Conservation (phyloP, 169 alveolate species). For the Plasmodium relictum region DNA sequence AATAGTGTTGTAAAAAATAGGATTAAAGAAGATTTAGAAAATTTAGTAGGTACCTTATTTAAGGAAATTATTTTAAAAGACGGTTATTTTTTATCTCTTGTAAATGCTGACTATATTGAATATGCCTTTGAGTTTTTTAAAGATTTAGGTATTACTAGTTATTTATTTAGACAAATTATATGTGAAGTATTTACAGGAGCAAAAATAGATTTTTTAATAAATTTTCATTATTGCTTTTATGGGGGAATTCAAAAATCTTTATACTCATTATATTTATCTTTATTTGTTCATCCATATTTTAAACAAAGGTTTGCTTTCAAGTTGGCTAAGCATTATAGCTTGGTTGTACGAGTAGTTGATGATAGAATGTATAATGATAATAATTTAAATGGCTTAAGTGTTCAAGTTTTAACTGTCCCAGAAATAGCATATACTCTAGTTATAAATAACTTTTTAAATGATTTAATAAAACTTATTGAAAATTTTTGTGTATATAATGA, state of each 20-base stretch:
- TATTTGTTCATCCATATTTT: constrained; percentile 68
- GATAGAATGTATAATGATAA: constrained; percentile 27
- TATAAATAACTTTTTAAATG: constrained; percentile 65
- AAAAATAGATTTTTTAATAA: constrained; percentile 33
- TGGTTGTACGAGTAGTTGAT: constrained; percentile 26
- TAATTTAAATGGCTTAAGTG: constrained; percentile 34
- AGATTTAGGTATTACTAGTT: constrained; percentile 65
- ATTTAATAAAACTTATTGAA: constrained; percentile 43
- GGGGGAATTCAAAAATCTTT: constrained; percentile 46
- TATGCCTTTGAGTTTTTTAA: constrained; percentile 63
- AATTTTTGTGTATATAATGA: constrained; percentile 27
- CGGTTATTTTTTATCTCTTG: constrained; percentile 39
- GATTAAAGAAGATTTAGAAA: constrained; percentile 34
- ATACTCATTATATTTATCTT: constrained; percentile 47
- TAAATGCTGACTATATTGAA: constrained; percentile 43
- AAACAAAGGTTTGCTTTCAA: constrained; percentile 71
- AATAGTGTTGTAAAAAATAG: constrained; percentile 26
- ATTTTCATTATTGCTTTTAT: constrained; percentile 44
- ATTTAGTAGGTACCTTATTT: constrained; percentile 32
- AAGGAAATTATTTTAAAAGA: constrained; percentile 53
- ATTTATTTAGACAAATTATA: constrained; percentile 46
- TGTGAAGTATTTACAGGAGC: constrained; percentile 63
- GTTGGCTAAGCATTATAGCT: constrained; percentile 32
- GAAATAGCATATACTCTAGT: constrained; percentile 70
- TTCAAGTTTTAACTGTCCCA: constrained; percentile 58